Evolutionary conservation across 768 basidiomycete species (phyloP).

Genomic region (Galerina sulciceps): DNA sequence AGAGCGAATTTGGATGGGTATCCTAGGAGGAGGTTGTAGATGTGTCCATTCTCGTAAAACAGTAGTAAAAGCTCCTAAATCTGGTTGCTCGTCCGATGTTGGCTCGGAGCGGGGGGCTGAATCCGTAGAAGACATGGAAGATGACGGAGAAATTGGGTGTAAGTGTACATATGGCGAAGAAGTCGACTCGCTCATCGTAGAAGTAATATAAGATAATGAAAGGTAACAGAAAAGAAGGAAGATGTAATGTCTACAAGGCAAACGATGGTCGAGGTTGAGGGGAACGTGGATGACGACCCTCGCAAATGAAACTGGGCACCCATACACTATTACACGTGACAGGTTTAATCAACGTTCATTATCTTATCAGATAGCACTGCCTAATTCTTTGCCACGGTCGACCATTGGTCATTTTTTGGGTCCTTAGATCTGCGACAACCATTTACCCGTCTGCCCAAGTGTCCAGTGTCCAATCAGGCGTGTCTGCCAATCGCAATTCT

Average conservation of each 20-base stretch:
- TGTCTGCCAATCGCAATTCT: too few species aligned
- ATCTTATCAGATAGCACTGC: too few species aligned
- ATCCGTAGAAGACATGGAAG: slow-evolving; percentile 26
- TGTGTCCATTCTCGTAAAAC: slow-evolving; percentile 71
- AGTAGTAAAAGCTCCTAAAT: slow-evolving; percentile 72
- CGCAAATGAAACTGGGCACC: too few species aligned
- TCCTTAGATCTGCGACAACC: too few species aligned
- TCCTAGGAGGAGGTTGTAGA: slow-evolving; percentile 51
- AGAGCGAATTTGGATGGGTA: slow-evolving; percentile 29
- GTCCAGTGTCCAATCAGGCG: too few species aligned
- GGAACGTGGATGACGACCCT: background rate
- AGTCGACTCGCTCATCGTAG: slow-evolving; percentile 27
- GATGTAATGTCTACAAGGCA: background rate
- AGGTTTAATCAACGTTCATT: too few species aligned
- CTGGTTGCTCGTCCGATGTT: slow-evolving; percentile 69
- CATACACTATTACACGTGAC: too few species aligned
- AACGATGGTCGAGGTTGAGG: background rate
- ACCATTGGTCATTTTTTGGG: too few species aligned
- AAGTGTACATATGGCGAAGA: slow-evolving; percentile 26
- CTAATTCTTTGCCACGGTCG: too few species aligned
- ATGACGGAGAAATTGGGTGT: slow-evolving; percentile 29
- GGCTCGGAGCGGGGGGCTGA: slow-evolving; percentile 43
- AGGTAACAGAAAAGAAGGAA: slow-evolving; percentile 12
- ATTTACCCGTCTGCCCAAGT: too few species aligned
- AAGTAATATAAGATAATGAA: slow-evolving; percentile 5